Conservation (phyloP, 78 protist species). For the Isochrysis galbana region DNA sequence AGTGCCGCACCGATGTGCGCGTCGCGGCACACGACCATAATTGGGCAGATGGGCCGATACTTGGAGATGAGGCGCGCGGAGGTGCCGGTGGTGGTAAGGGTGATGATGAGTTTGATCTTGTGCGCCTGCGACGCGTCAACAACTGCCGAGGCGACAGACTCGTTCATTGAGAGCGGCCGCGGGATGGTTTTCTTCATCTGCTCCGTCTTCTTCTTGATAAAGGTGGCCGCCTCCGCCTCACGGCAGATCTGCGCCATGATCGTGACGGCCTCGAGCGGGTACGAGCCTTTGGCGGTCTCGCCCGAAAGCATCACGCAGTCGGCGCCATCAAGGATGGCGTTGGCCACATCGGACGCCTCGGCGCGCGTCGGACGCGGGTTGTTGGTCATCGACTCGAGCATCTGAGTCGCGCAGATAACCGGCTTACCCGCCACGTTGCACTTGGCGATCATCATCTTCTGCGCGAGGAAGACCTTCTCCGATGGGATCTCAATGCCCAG, state of each 20-base stretch:
- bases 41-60: conserved; percentile 37
- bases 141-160: not conserved
- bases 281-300: conserved; percentile 75
- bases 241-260: conserved; percentile 30
- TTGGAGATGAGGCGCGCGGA: conserved; percentile 43
- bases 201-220: not conserved
- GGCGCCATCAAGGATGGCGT: conserved; percentile 72
- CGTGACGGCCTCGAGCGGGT: conserved; percentile 57
- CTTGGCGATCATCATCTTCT: conserved; percentile 81
- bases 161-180: not conserved
- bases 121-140: not conserved
- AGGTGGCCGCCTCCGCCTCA: conserved; percentile 44
- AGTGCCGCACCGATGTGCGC: not conserved
- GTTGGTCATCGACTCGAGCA: conserved; percentile 82
- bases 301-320: conserved; percentile 76
- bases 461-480: conserved; percentile 75
- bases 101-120: conserved; percentile 26
- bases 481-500: conserved; percentile 85
- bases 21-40: not conserved
- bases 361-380: conserved; percentile 94
- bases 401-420: conserved; percentile 71
- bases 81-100: conserved; percentile 51
- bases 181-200: not conserved
- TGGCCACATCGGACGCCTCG: conserved; percentile 79
- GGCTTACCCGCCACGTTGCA: conserved; percentile 70